A percentile compares a stretch with the other conserved stretches of the same genome.
Conservation (phyloP, 306 rosid genomes). For the Dalbergia cochinchinensis region DNA sequence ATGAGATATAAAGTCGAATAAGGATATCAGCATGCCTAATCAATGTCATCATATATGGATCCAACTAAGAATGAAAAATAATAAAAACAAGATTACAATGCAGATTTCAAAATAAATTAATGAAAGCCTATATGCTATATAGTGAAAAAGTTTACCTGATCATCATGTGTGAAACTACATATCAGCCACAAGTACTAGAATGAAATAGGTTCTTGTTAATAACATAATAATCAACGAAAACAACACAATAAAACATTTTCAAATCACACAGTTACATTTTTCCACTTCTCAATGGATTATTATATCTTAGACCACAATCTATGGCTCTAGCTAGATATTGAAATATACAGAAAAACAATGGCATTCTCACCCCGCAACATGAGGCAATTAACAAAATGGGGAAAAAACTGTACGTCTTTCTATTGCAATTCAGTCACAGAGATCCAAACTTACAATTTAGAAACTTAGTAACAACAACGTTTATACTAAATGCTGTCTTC, state of each 20-base stretch:
- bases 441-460: not conserved
- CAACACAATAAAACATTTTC: not conserved
- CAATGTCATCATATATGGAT: not conserved
- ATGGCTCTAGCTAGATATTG: not conserved
- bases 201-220: slow-evolving; percentile 9
- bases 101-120: not conserved
- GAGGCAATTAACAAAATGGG: not conserved
- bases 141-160: slow-evolving; percentile 1
- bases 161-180: slow-evolving; percentile 1
- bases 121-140: not conserved
- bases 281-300: not conserved
- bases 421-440: not conserved
- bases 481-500: not conserved
- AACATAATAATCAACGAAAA: not conserved
- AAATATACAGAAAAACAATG: not conserved
- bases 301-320: slow-evolving; percentile 23
- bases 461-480: not conserved
- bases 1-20: slow-evolving; percentile 1
- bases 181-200: not conserved
- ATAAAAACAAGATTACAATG: not conserved
- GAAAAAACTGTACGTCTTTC: not conserved
- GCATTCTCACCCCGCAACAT: not conserved
- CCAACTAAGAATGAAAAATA: not conserved
- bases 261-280: too few relatives aligned
- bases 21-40: not conserved